Evolutionary conservation across 2,329 filamentous ascomycete genomes (phyloP).

Genomic region (Neofusicoccum ribis): DNA sequence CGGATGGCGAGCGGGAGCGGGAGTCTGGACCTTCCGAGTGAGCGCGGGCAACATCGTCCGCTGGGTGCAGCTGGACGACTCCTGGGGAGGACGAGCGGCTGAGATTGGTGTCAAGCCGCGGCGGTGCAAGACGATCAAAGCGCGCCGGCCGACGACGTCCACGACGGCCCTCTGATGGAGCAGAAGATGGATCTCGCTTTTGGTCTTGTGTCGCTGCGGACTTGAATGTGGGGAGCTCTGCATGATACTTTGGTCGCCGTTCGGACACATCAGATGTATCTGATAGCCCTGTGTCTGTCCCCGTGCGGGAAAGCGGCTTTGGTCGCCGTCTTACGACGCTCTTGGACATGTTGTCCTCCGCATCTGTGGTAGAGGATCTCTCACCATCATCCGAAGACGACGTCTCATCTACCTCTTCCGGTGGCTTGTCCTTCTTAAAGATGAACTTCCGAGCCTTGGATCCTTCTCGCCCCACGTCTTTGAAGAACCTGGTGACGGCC

Average conservation of each 20-base stretch:
- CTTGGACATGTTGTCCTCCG: conserved; percentile 34
- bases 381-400: conserved; percentile 40
- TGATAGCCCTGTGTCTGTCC: conserved; percentile 5
- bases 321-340: conserved; percentile 1
- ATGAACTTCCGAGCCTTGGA: conserved; percentile 63
- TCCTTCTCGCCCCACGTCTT: conserved; percentile 66
- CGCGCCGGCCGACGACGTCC: conserved; percentile 42
- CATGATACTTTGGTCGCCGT: not conserved
- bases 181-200: not conserved
- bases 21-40: not conserved
- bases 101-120: conserved; percentile 48
- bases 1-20: conserved; percentile 28
- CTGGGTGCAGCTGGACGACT: not conserved
- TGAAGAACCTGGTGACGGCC: conserved; percentile 73
- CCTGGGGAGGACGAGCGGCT: conserved; percentile 19
- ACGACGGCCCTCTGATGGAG: conserved; percentile 22
- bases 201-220: conserved; percentile 1
- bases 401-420: conserved; percentile 30
- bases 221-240: conserved; percentile 15
- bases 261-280: conserved; percentile 5
- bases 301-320: not conserved
- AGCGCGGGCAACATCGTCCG: not conserved
- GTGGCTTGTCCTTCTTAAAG: conserved; percentile 56
- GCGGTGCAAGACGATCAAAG: conserved; percentile 49
- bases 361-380: conserved; percentile 47